Evolutionary conservation across 495 filamentous ascomycete species (phyloP).

Genomic region (Xylaria cubensis): DNA sequence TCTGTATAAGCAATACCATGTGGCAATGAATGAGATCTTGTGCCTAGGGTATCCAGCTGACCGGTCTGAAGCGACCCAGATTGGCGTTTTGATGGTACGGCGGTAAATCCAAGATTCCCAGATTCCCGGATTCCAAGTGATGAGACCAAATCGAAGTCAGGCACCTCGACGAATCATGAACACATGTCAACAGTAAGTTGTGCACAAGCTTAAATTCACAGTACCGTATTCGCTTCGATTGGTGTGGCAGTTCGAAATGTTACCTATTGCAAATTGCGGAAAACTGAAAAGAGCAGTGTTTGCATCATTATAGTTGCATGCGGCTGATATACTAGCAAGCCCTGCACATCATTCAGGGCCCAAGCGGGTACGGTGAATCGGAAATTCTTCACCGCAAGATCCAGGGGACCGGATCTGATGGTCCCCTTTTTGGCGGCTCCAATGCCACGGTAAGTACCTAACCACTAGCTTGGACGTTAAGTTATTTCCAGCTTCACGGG

Average conservation of each 20-base stretch:
- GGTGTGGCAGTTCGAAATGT: neutral
- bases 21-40: neutral
- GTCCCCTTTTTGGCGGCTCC: slow-evolving; percentile 11
- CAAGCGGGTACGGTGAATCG: neutral
- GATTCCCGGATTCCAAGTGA: neutral
- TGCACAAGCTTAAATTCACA: neutral
- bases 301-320: slow-evolving; percentile 11
- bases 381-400: neutral
- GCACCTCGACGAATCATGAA: neutral
- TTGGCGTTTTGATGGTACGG: neutral
- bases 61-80: slow-evolving; percentile 5
- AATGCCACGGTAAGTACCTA: slow-evolving; percentile 12
- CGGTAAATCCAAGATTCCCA: neutral
- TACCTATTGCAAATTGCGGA: neutral
- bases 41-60: neutral
- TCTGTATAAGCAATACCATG: neutral
- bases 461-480: too few relatives aligned
- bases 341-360: slow-evolving; percentile 6
- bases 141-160: neutral
- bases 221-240: neutral
- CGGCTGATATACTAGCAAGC: neutral
- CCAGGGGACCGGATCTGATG: neutral
- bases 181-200: neutral
- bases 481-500: neutral
- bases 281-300: neutral